Evolutionary conservation across 2,329 filamentous ascomycete genomes (phyloP).

Genomic region (Cladophialophora carrionii): DNA sequence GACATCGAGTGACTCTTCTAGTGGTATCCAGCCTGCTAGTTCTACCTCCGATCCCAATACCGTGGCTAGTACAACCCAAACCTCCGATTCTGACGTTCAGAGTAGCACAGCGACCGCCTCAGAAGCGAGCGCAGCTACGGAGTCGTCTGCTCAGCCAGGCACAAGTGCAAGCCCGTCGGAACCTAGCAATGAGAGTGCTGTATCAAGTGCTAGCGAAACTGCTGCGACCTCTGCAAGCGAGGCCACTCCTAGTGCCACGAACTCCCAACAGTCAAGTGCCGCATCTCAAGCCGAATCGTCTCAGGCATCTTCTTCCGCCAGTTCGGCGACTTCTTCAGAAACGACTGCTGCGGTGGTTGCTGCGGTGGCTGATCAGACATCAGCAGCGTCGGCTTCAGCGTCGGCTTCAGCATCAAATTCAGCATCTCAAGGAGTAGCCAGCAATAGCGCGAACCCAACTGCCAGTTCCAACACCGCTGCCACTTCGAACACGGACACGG

Average conservation of each 20-base stretch:
- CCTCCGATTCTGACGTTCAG: neutral
- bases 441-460: neutral
- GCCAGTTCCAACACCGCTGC: conserved; percentile 1
- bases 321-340: conserved; percentile 4
- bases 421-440: neutral
- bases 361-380: neutral
- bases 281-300: neutral
- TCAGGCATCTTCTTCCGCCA: neutral
- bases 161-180: neutral
- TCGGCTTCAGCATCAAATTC: neutral
- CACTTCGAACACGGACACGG: neutral
- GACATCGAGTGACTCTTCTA: neutral
- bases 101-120: neutral
- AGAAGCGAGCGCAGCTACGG: neutral
- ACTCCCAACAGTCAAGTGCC: neutral
- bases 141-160: neutral
- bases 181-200: neutral
- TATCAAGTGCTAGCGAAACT: neutral
- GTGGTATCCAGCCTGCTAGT: neutral
- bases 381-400: neutral
- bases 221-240: neutral
- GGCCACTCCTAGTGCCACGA: neutral
- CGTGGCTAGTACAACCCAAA: neutral
- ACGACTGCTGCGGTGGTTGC: neutral
- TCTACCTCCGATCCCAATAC: neutral